Conservation (phyloP, 129 eudicot genomes). For the Erigeron canadensis region DNA sequence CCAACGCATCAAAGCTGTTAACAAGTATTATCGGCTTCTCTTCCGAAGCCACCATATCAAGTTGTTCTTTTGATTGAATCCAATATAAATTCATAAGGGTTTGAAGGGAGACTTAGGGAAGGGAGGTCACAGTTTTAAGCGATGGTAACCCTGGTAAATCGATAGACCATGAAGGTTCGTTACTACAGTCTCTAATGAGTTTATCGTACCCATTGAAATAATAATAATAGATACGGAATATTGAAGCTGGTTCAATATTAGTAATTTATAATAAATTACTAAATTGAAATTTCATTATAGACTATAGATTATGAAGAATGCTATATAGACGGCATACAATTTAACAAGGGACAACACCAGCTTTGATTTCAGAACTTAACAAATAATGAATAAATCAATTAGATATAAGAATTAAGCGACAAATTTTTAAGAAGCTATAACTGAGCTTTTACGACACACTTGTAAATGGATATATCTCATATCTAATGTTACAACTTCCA, state of each 20-base stretch:
- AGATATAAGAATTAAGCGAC: no score
- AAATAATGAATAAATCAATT: no score
- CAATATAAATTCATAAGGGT: constrained; percentile 3
- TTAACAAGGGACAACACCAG: no score
- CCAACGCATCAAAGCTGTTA: no score
- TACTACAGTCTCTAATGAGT: constrained; percentile 5
- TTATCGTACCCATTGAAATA: constrained; percentile 44
- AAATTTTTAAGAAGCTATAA: not conserved
- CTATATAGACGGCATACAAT: no score
- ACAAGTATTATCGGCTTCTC: no score
- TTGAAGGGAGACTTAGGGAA: constrained; percentile 32
- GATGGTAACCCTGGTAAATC: constrained; percentile 42
- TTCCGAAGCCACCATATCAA: constrained; percentile 18
- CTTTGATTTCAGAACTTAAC: no score
- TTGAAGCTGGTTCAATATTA: constrained; percentile 56
- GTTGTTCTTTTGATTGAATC: constrained; percentile 29
- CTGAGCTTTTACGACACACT: not conserved
- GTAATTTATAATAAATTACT: no score
- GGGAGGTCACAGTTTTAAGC: constrained; percentile 38
- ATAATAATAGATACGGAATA: constrained; percentile 41
- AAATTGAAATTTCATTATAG: no score
- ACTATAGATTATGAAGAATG: no score
- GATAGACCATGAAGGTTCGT: constrained; percentile 30
- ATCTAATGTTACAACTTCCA: constrained; percentile 50
- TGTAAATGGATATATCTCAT: constrained; percentile 47